These are phyloP conservation scores for Aspergillus sp. DNA, from an alignment of 2,329 filamentous ascomycete species.

Conservation along the genomic window DNA sequence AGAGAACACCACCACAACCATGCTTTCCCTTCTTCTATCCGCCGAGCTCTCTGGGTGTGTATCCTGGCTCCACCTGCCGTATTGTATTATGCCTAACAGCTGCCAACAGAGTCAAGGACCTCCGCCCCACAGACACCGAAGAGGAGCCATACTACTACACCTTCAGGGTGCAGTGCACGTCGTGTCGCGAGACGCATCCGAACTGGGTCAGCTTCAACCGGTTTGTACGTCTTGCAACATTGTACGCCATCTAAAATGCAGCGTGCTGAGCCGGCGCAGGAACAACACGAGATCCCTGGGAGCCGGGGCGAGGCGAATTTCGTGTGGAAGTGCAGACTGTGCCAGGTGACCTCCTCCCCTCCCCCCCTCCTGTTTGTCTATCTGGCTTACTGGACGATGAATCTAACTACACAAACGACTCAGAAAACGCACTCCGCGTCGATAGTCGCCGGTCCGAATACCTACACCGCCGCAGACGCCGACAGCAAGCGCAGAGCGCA, in stretches of 20 bases:
- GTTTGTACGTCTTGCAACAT: conserved; percentile 55
- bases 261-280: conserved; percentile 44
- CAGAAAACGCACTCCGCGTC: conserved; percentile 56
- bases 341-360: conserved; percentile 56
- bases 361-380: neutral
- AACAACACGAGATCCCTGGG: conserved; percentile 80
- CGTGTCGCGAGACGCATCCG: conserved; percentile 80
- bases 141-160: conserved; percentile 90
- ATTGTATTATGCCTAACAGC: neutral
- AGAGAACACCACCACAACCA: conserved; percentile 9
- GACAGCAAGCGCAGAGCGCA: conserved; percentile 50
- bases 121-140: conserved; percentile 72
- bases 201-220: conserved; percentile 81
- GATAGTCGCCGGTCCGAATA: conserved; percentile 62
- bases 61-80: too few relatives aligned
- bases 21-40: conserved; percentile 31
- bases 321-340: conserved; percentile 99
- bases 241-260: conserved; percentile 1
- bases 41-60: conserved; percentile 31
- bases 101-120: conserved; percentile 68
- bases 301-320: conserved; percentile 96
- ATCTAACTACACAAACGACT: too few relatives aligned
- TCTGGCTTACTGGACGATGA: neutral
- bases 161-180: conserved; percentile 97
- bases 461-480: conserved; percentile 46